Percentiles rank a stretch among this genome's conserved stretches.
Conservation (phyloP, 1,284 basidiomycete genomes). For the Irpex sp. region DNA sequence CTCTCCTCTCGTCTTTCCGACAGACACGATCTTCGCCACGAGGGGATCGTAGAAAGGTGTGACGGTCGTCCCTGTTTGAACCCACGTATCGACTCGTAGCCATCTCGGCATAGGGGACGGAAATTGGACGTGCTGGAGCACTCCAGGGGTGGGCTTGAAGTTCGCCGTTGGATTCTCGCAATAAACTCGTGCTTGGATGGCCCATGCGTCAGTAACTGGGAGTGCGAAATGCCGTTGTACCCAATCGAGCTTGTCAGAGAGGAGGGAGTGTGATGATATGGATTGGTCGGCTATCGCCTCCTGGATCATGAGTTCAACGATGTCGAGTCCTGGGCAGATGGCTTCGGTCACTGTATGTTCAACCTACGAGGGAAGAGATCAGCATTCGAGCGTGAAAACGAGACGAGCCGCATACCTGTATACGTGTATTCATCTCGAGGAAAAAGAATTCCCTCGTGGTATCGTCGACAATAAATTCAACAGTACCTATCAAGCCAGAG, state of each 20-base stretch:
- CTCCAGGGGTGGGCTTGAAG: conserved; percentile 58
- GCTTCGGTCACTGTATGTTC: conserved; percentile 69
- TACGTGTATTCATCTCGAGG: conserved; percentile 70
- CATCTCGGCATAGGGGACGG: conserved; percentile 24
- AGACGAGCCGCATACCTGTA: conserved; percentile 40
- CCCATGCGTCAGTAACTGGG: conserved; percentile 27
- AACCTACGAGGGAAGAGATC: conserved; percentile 32
- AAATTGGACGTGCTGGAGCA: conserved; percentile 52
- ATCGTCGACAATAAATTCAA: conserved; percentile 66
- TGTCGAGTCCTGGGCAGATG: conserved; percentile 51
- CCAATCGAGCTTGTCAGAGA: conserved; percentile 23
- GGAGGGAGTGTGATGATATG: conserved; percentile 13
- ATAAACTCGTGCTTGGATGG: conserved; percentile 64
- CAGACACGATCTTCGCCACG: conserved; percentile 48
- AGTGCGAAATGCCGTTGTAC: conserved; percentile 27
- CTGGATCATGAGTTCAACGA: conserved; percentile 62
- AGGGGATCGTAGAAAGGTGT: conserved; percentile 58
- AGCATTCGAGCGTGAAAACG: not conserved
- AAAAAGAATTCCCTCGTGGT: conserved; percentile 55
- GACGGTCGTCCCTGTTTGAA: conserved; percentile 42
- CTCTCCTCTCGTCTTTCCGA: conserved; percentile 33
- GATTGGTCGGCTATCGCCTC: conserved; percentile 40
- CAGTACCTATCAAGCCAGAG: conserved; percentile 42
- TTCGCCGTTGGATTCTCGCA: conserved; percentile 57
- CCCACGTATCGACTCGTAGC: conserved; percentile 55